These are phyloP conservation scores for Coemansia sp. DNA, from an alignment of 371 early-diverging fungal genomes.

Conservation along the genomic window DNA sequence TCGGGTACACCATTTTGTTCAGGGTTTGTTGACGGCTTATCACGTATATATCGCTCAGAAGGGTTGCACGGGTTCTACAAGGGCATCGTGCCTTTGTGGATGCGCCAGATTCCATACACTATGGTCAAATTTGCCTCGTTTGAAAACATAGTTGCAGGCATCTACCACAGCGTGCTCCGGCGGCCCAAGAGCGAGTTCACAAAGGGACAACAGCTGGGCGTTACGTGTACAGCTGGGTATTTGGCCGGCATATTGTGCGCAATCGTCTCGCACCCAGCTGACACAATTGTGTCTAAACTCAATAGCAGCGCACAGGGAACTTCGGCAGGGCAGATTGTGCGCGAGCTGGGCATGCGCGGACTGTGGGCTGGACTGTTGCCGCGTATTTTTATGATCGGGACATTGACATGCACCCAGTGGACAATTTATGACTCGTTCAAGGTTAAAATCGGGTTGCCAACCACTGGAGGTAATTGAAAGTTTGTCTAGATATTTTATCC, in stretches of 20 bases:
- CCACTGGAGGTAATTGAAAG: slow-evolving; percentile 40
- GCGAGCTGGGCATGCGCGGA: slow-evolving; percentile 56
- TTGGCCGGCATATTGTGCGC: slow-evolving; percentile 85
- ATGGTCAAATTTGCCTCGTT: slow-evolving; percentile 89
- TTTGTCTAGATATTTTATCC: too few relatives aligned
- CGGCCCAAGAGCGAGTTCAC: slow-evolving; percentile 66
- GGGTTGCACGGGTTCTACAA: slow-evolving; percentile 64
- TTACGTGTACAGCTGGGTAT: slow-evolving; percentile 81
- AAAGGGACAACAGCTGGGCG: slow-evolving; percentile 67
- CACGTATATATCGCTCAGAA: slow-evolving; percentile 55
- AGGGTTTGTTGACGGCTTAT: slow-evolving; percentile 58
- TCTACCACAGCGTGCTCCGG: slow-evolving; percentile 61
- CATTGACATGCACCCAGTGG: slow-evolving; percentile 64
- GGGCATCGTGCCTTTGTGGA: slow-evolving; percentile 72
- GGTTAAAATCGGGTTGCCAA: slow-evolving; percentile 54
- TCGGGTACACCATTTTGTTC: slow-evolving; percentile 56
- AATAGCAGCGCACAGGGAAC: slow-evolving; percentile 58
- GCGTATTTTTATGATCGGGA: slow-evolving; percentile 72
- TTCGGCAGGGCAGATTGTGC: slow-evolving; percentile 47
- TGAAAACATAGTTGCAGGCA: slow-evolving; percentile 65
- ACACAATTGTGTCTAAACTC: slow-evolving; percentile 83
- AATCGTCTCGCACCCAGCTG: slow-evolving; percentile 90
- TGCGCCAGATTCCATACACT: slow-evolving; percentile 85
- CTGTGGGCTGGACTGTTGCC: slow-evolving; percentile 62
- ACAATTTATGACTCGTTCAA: slow-evolving; percentile 62